phyloP scores from a whole-genome alignment of 2,329 filamentous ascomycete genomes.

The Cladophialophora immunda region DNA sequence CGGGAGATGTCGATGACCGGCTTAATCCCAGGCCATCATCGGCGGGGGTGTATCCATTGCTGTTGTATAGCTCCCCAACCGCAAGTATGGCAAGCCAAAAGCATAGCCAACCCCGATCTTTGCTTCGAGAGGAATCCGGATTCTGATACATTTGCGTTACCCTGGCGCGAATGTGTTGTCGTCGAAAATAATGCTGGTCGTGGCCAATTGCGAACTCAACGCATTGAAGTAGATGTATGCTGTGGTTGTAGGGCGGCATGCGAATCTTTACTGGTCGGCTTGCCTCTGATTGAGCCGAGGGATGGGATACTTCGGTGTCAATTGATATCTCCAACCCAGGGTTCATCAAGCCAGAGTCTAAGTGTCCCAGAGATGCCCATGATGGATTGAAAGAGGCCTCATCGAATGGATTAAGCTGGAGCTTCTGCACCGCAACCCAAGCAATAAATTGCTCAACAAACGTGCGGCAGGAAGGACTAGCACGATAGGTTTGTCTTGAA shows the following conservation, averaged over 20 bases:
- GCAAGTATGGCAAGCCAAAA: constrained; percentile 32
- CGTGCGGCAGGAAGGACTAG: constrained; percentile 26
- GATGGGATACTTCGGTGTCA: constrained; percentile 25
- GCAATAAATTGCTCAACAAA: constrained; percentile 29
- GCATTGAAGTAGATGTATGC: constrained; percentile 28
- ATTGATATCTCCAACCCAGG: constrained; percentile 30
- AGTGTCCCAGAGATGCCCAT: constrained; percentile 25
- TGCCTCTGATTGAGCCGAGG: constrained; percentile 9
- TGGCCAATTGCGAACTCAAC: constrained; percentile 28
- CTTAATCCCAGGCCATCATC: neutral
- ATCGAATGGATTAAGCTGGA: constrained; percentile 18
- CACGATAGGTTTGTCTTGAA: constrained; percentile 26
- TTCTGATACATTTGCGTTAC: constrained; percentile 30
- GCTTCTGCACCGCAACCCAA: constrained; percentile 24
- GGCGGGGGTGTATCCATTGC: constrained; percentile 2
- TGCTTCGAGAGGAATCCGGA: constrained; percentile 29
- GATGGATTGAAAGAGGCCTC: constrained; percentile 28
- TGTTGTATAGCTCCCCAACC: constrained; percentile 30
- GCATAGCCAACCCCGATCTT: constrained; percentile 34
- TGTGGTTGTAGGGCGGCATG: constrained; percentile 32
- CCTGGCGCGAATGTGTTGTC: constrained; percentile 26
- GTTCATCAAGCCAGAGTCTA: constrained; percentile 20
- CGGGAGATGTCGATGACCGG: neutral
- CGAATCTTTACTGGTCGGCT: constrained; percentile 28
- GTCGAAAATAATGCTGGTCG: constrained; percentile 31